phyloP scores from a whole-genome alignment of 495 filamentous ascomycete species.

The Tuber microsphaerosporum region DNA sequence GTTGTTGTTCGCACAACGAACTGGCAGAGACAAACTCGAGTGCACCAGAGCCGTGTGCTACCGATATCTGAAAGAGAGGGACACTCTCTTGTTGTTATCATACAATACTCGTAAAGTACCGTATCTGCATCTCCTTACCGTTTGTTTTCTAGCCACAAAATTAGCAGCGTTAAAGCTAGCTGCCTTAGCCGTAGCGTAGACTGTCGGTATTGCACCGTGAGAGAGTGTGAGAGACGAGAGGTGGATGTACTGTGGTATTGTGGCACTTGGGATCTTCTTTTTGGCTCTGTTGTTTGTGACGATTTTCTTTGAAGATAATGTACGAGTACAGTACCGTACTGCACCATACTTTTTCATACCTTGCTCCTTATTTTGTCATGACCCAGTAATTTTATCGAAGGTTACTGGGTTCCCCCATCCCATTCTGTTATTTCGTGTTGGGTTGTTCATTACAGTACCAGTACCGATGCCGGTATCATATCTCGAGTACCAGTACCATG shows the following conservation, averaged over 20 bases:
- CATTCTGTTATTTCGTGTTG: not conserved
- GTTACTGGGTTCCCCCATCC: too few relatives aligned
- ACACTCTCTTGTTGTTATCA: not conserved
- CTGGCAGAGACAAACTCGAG: not conserved
- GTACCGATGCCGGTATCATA: too few relatives aligned
- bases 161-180: not conserved
- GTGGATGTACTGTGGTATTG: not conserved
- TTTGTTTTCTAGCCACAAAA: not conserved
- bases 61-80: not conserved
- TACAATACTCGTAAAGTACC: too few relatives aligned
- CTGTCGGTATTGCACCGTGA: not conserved
- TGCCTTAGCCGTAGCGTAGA: not conserved
- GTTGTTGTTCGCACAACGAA: not conserved
- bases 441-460: not conserved
- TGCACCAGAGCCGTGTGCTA: not conserved
- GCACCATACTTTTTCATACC: not conserved
- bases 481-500: not conserved
- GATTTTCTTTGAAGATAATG: not conserved
- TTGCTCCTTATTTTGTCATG: not conserved
- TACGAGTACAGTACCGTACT: not conserved
- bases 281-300: not conserved
- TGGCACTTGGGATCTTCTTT: not conserved
- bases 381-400: too few relatives aligned
- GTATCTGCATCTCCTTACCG: not conserved
- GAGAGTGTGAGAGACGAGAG: not conserved